phyloP scores from a whole-genome alignment of 371 early-diverging fungal genomes.

The Mortierella sp. region DNA sequence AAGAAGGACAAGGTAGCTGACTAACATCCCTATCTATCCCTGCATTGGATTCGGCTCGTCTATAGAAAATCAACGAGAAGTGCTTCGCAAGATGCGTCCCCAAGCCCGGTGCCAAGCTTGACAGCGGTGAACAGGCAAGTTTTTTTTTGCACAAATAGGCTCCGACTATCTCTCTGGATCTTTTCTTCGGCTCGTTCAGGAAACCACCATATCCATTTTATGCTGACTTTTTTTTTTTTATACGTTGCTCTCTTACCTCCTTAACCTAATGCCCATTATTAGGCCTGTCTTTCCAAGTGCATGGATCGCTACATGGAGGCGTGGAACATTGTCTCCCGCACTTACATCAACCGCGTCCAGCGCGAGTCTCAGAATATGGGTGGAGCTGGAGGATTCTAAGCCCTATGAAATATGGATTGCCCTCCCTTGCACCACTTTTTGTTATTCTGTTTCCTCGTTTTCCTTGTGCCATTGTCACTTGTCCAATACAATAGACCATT shows the following conservation, averaged over 20 bases:
- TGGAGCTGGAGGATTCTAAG: conserved; percentile 46
- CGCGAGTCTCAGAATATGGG: conserved; percentile 71
- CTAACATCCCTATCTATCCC: neutral
- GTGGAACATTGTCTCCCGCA: conserved; percentile 86
- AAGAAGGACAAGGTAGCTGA: neutral
- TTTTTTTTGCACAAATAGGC: neutral
- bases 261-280: no score
- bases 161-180: neutral
- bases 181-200: neutral
- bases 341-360: conserved; percentile 78
- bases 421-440: no score
- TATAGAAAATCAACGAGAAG: conserved; percentile 84
- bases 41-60: neutral
- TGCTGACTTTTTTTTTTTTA: neutral
- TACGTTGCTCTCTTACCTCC: no score
- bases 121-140: conserved; percentile 73
- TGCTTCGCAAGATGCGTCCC: conserved; percentile 86
- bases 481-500: no score
- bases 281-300: conserved; percentile 83
- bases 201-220: neutral
- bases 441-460: no score
- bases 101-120: conserved; percentile 78
- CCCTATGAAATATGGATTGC: no score
- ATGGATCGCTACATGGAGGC: conserved; percentile 91
- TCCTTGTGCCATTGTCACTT: no score